These are phyloP conservation scores for Craterostigma plantagineum DNA, from an alignment of 257 asterid species.

Conservation along the genomic window DNA sequence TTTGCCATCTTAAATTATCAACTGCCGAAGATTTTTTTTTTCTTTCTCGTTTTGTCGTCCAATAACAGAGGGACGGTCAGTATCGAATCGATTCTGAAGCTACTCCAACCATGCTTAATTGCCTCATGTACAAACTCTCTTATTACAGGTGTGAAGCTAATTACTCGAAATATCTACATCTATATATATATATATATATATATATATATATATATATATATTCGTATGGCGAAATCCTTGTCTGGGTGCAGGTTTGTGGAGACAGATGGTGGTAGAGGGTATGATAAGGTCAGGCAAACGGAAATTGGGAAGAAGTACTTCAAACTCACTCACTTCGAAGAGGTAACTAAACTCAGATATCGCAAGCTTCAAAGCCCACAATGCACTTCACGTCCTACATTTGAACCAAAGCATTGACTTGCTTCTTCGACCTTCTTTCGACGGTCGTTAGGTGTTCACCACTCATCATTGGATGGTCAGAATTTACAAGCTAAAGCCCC, in stretches of 20 bases:
- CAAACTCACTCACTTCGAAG: conserved; percentile 87
- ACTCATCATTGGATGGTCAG: too few species aligned
- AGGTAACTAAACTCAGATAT: conserved; percentile 29
- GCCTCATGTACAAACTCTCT: conserved; percentile 95
- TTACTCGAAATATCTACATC: neutral
- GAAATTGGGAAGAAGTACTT: conserved; percentile 94
- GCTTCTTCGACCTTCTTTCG: too few species aligned
- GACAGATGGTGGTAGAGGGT: conserved; percentile 92
- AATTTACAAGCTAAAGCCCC: too few species aligned
- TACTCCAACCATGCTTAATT: conserved; percentile 92
- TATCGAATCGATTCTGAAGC: conserved; percentile 93
- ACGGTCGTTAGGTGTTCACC: too few species aligned
- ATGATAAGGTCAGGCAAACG: conserved; percentile 84
- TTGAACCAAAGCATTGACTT: too few species aligned
- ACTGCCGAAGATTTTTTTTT: conserved; percentile 1
- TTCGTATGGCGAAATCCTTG: too few species aligned
- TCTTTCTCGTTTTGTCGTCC: conserved; percentile 4
- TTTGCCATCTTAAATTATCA: too few species aligned
- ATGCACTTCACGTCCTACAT: too few species aligned
- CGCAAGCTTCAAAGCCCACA: too few species aligned
- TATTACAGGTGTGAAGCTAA: conserved; percentile 71
- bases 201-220: neutral
- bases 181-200: too few species aligned
- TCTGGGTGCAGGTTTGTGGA: conserved; percentile 62
- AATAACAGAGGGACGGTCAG: conserved; percentile 98